phyloP scores from a whole-genome alignment of 73 alveolate genomes.

The Breviolum minutum region DNA sequence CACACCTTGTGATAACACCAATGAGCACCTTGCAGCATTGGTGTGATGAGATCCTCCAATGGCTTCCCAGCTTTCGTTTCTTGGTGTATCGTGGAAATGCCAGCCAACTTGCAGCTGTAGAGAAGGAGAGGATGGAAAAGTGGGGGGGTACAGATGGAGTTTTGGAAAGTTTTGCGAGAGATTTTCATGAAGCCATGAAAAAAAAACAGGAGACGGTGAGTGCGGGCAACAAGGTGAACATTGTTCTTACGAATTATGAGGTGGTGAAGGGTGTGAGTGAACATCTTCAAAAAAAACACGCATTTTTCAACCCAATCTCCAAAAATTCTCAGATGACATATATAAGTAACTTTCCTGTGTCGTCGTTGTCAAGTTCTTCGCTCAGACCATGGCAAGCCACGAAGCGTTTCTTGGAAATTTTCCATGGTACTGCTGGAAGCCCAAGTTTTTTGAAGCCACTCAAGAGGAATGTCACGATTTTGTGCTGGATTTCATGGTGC shows the following conservation, averaged over 20 bases:
- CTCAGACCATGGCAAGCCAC: constrained; percentile 56
- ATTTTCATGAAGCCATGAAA: not conserved
- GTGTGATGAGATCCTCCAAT: constrained; percentile 73
- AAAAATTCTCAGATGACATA: not conserved
- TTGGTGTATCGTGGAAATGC: constrained; percentile 57
- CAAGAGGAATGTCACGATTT: not conserved
- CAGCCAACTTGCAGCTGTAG: constrained; percentile 30
- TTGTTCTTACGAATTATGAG: constrained; percentile 32
- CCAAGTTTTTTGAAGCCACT: not conserved
- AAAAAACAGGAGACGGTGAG: constrained; percentile 25
- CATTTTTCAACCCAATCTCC: too few species aligned
- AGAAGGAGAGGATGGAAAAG: not conserved
- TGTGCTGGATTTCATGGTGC: not conserved
- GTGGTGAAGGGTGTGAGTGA: not conserved
- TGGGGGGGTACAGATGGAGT: too few species aligned
- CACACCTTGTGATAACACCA: constrained; percentile 55
- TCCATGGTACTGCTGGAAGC: constrained; percentile 48
- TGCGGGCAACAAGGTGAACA: constrained; percentile 19
- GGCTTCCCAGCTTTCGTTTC: constrained; percentile 67
- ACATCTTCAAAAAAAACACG: not conserved
- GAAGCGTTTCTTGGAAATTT: constrained; percentile 25
- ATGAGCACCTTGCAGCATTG: constrained; percentile 81
- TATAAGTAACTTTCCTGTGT: not conserved
- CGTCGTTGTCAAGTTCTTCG: not conserved
- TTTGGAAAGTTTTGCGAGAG: not conserved